Evolutionary conservation across 2,329 filamentous ascomycete species (phyloP).

Genomic region (Colletotrichum sp.): DNA sequence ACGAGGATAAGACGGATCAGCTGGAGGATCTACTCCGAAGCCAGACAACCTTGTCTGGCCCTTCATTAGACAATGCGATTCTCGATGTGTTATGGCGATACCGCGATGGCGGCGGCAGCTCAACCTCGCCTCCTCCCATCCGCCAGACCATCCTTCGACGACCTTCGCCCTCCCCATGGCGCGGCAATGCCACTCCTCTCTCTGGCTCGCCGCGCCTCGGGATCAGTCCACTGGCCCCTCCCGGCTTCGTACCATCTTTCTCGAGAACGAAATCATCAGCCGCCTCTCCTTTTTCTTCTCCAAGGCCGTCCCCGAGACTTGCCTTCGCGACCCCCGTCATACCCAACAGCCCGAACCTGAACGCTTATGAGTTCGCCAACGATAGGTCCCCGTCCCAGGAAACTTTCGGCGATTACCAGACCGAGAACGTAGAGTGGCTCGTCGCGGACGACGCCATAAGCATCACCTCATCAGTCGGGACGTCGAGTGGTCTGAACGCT

Average conservation of each 20-base stretch:
- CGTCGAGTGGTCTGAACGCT: slow-evolving; percentile 74
- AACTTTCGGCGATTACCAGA: slow-evolving; percentile 88
- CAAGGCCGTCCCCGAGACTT: slow-evolving; percentile 88
- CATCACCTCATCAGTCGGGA: slow-evolving; percentile 74
- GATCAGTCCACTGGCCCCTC: slow-evolving; percentile 82
- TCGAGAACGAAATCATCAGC: slow-evolving; percentile 77
- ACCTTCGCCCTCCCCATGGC: slow-evolving; percentile 93
- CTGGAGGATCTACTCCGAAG: slow-evolving; percentile 80
- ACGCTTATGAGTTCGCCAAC: slow-evolving; percentile 91
- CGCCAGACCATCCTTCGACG: slow-evolving; percentile 89
- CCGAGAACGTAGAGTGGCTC: slow-evolving; percentile 96
- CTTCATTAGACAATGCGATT: slow-evolving; percentile 85
- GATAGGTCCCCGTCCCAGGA: slow-evolving; percentile 82
- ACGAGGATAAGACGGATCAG: slow-evolving; percentile 94
- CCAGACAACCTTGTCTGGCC: slow-evolving; percentile 76
- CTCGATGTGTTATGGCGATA: slow-evolving; percentile 90
- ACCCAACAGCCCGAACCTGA: slow-evolving; percentile 90
- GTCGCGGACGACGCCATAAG: slow-evolving; percentile 87
- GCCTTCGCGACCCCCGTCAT: slow-evolving; percentile 89
- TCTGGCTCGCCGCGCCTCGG: slow-evolving; percentile 82
- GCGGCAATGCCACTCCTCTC: slow-evolving; percentile 78
- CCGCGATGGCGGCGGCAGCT: slow-evolving; percentile 67
- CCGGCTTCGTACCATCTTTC: slow-evolving; percentile 83
- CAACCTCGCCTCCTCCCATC: slow-evolving; percentile 80
- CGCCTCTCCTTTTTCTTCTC: slow-evolving; percentile 91